phyloP scores from a whole-genome alignment of 2,329 filamentous ascomycete species.

The Colletotrichum sansevieriae region DNA sequence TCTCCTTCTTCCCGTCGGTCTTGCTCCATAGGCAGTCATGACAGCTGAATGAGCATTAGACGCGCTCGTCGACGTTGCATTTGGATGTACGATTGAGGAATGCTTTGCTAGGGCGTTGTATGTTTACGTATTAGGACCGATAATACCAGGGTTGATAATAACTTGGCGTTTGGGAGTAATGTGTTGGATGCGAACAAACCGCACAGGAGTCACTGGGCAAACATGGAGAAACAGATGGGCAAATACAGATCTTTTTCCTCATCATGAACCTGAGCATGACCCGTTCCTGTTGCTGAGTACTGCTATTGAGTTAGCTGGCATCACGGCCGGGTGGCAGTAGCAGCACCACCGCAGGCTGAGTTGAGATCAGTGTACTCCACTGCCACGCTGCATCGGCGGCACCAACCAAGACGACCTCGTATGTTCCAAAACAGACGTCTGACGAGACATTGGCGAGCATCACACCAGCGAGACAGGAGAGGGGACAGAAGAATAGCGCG shows the following conservation, averaged over 20 bases:
- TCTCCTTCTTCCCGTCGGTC: neutral
- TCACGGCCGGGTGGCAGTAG: neutral
- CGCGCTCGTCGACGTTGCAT: slow-evolving; percentile 1
- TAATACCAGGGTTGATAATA: neutral
- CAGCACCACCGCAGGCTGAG: neutral
- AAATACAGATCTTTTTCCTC: neutral
- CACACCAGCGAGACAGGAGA: neutral
- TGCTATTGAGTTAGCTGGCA: neutral
- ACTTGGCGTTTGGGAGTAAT: neutral
- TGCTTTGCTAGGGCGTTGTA: neutral
- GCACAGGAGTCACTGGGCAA: neutral
- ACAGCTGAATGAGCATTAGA: slow-evolving; percentile 1
- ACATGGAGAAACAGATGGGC: neutral
- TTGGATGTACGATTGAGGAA: neutral
- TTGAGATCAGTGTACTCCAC: neutral
- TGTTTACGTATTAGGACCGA: neutral
- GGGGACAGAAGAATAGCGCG: neutral
- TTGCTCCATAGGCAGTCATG: neutral
- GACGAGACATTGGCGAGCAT: neutral
- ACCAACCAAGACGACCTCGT: neutral
- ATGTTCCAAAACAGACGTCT: neutral
- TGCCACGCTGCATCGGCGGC: no score
- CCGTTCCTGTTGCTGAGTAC: neutral
- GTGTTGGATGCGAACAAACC: neutral
- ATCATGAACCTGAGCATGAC: neutral